phyloP scores from a whole-genome alignment of 805 yeast species.

The Debaryomyces tyrocola region DNA sequence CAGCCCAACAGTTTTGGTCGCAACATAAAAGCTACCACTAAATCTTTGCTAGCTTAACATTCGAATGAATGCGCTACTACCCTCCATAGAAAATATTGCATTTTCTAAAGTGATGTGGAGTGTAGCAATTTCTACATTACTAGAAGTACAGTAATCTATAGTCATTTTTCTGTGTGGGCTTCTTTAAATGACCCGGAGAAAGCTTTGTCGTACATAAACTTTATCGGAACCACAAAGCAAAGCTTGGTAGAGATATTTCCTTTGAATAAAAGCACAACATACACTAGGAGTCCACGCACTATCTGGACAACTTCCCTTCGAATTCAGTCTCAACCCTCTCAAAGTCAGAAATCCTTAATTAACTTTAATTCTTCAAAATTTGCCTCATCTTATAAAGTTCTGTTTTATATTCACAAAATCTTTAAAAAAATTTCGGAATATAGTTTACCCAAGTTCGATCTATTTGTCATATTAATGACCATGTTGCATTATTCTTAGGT shows the following conservation, averaged over 20 bases:
- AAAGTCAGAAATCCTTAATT: background rate
- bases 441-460: too few relatives aligned
- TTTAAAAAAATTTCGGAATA: background rate
- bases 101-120: too few relatives aligned
- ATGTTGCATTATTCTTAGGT: too few relatives aligned
- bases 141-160: background rate
- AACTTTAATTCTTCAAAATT: constrained; percentile 3
- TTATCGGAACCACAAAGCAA: constrained; percentile 1
- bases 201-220: background rate
- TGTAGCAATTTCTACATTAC: constrained; percentile 2
- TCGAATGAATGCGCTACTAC: too few relatives aligned
- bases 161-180: background rate
- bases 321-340: constrained; percentile 1
- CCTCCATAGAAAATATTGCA: too few relatives aligned
- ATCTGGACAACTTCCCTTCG: background rate
- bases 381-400: background rate
- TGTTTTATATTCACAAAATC: constrained; percentile 1
- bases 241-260: constrained; percentile 1
- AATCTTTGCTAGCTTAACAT: too few relatives aligned
- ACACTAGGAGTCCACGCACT: background rate
- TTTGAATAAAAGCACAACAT: background rate
- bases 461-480: too few relatives aligned
- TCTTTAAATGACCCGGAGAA: constrained; percentile 2
- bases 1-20: too few relatives aligned
- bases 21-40: too few relatives aligned